Evolutionary conservation across 177 flowering plant genomes (phyloP).

Genomic region (Vitis hybrid): DNA sequence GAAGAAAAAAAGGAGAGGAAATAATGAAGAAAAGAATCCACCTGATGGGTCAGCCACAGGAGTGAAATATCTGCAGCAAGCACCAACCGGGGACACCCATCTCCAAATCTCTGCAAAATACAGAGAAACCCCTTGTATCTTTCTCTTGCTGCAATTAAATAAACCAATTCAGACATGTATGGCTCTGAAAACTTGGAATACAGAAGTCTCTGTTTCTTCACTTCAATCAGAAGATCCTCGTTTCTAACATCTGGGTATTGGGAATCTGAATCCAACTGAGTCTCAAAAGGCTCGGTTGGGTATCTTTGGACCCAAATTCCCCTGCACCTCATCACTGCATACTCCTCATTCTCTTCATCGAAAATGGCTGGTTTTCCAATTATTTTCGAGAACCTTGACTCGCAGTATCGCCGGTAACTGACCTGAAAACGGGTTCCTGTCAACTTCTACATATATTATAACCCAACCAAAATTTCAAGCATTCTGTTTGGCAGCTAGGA

Average conservation of each 20-base stretch:
- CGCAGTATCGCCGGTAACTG: slow-evolving; percentile 65
- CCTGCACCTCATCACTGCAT: slow-evolving; percentile 72
- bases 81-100: slow-evolving; percentile 42
- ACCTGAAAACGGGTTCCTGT: slow-evolving; percentile 39
- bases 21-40: slow-evolving; percentile 12
- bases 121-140: slow-evolving; percentile 67
- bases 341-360: slow-evolving; percentile 84
- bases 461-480: too few species aligned
- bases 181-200: slow-evolving; percentile 52
- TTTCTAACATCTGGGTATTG: slow-evolving; percentile 7
- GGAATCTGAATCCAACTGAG: slow-evolving; percentile 33
- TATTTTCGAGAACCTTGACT: slow-evolving; percentile 63
- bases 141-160: slow-evolving; percentile 71
- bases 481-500: slow-evolving; percentile 3
- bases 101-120: slow-evolving; percentile 47
- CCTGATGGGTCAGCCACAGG: slow-evolving; percentile 89
- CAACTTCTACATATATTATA: background rate
- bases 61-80: slow-evolving; percentile 78
- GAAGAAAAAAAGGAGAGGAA: background rate
- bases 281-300: slow-evolving; percentile 77
- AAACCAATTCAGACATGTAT: slow-evolving; percentile 63
- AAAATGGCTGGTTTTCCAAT: slow-evolving; percentile 70
- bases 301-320: slow-evolving; percentile 65
- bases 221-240: slow-evolving; percentile 40
- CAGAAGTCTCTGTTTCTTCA: slow-evolving; percentile 40